phyloP scores from a whole-genome alignment of 2,329 filamentous ascomycete genomes.

The Ophidiomyces ophidiicola region DNA sequence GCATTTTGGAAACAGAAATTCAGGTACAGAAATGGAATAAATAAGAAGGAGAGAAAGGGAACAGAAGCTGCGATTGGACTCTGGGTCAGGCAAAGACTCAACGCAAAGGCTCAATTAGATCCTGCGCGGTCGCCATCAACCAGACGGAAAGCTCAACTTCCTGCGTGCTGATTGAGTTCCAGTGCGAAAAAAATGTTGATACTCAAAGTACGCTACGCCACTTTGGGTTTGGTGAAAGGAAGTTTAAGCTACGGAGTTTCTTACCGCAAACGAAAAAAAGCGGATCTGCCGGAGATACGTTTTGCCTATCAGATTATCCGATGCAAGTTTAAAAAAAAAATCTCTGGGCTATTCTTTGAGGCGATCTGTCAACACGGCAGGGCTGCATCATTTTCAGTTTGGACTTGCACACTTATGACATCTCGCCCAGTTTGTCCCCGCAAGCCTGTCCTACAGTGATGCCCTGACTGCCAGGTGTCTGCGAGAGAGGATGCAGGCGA shows the following conservation, averaged over 20 bases:
- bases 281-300: neutral
- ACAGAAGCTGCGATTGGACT: neutral
- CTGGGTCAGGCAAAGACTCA: neutral
- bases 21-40: neutral
- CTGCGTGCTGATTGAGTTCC: conserved; percentile 1
- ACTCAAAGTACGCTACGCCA: conserved; percentile 7
- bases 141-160: conserved; percentile 5
- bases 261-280: neutral
- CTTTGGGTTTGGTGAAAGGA: conserved; percentile 5
- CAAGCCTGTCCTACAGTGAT: no score
- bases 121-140: neutral
- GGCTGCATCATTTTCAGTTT: no score
- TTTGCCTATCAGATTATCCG: no score
- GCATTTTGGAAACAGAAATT: conserved; percentile 28
- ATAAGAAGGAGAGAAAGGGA: no score
- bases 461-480: no score
- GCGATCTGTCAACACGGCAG: no score
- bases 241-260: neutral
- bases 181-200: conserved; percentile 13
- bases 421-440: no score
- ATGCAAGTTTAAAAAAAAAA: no score
- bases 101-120: neutral
- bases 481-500: no score
- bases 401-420: no score
- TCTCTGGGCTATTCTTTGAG: no score